Percentiles rank a stretch among this genome's conserved stretches.
Evolutionary conservation across 768 basidiomycete genomes (phyloP).

Genomic region (Mycena rosella): DNA sequence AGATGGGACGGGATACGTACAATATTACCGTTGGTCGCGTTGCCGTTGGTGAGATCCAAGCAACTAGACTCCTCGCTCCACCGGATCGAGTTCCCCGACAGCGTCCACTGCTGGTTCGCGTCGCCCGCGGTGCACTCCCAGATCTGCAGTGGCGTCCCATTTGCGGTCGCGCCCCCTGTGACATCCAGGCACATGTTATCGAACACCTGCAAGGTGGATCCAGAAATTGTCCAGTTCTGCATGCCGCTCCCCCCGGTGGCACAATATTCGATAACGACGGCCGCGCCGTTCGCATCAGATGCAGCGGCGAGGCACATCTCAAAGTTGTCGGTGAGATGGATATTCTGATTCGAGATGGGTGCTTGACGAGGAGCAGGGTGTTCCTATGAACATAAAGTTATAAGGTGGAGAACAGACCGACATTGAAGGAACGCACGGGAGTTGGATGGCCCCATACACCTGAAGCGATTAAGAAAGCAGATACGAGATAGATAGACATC

Average conservation of each 20-base stretch:
- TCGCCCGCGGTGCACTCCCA: slow-evolving; percentile 14
- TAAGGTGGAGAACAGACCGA: neutral
- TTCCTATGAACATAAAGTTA: slow-evolving; percentile 11
- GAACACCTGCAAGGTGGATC: slow-evolving; percentile 34
- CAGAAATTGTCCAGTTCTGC: slow-evolving; percentile 41
- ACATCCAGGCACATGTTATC: slow-evolving; percentile 40
- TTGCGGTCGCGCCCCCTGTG: slow-evolving; percentile 10
- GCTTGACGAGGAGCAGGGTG: neutral
- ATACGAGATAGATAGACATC: neutral
- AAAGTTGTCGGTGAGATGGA: slow-evolving; percentile 26
- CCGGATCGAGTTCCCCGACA: slow-evolving; percentile 19
- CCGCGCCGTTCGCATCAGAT: slow-evolving; percentile 41
- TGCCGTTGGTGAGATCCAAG: slow-evolving; percentile 32
- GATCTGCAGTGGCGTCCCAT: slow-evolving; percentile 17
- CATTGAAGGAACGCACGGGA: neutral
- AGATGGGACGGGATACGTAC: slow-evolving; percentile 8
- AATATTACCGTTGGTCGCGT: slow-evolving; percentile 31
- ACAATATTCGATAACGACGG: slow-evolving; percentile 37
- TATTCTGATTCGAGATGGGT: slow-evolving; percentile 7
- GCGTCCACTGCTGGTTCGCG: slow-evolving; percentile 27
- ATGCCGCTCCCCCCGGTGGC: slow-evolving; percentile 30
- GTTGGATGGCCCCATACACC: neutral
- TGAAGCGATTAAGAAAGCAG: neutral
- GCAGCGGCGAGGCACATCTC: slow-evolving; percentile 5
- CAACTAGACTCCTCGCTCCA: slow-evolving; percentile 15